Evolutionary conservation across 176 grass and related monocot species (phyloP), one percentile per base, ranked within the genome.

Genomic region (Oropetium thomaeum): DNA sequence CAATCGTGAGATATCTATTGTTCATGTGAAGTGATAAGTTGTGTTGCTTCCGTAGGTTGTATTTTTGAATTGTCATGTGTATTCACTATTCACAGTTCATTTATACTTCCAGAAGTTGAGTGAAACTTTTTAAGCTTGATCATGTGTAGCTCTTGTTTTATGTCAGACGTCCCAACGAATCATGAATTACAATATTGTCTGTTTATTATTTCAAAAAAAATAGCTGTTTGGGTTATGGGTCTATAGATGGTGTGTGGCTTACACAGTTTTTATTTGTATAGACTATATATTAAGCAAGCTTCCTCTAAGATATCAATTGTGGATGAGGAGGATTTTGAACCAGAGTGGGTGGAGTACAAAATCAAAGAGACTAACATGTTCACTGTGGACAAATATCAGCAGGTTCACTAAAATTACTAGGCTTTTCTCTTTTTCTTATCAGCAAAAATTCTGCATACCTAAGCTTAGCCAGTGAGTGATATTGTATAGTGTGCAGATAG

Each of bases 281-380:
- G 96, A 71, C 73, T 95, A 61, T 99, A 95, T 45, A 92, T 99
- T 72, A 95, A 95, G 70, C 91, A 95, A 84, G 84, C 87, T 71
- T 74, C 84, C 44, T 95, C 89, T 49, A 71, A 67, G 14, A 80
- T 92, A 84, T 89, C 87, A 19, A 80, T 89, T 55, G 47, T 81
- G 5, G 91, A 51, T 4, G 75, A 86, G 78, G 82, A 88, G 20
- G 83, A 87, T 57, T 73, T 78, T 58, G 96, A 89, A 82, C 81
- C 89, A 15, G 92, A 95, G 74, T 99, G 96, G 89, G 76, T 77
- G 6, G 96, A 99, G 73, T 99, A 99, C 79, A 99, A 95, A 70
- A 99, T 99, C 79, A 99, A 95, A 85, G 96, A 99, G 80, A 88
- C 85, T 1, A 99, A 99, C 70, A 92, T 92, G 79, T 99, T 95